phyloP scores from a whole-genome alignment of 2,329 filamentous ascomycete species.

The Hypoxylon sp. region DNA sequence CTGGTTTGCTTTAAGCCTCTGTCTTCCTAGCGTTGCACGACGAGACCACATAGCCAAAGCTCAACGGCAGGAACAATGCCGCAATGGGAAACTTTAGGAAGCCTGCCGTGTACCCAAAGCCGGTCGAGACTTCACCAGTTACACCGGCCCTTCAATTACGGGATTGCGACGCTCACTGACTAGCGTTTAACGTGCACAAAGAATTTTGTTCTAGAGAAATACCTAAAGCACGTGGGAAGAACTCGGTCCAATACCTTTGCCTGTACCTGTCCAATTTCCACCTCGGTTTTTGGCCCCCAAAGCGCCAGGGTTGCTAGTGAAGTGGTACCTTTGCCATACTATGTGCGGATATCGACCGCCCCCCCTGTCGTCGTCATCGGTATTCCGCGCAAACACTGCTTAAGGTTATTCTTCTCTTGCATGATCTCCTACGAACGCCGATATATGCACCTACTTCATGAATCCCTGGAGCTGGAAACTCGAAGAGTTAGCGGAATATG shows the following conservation, averaged over 20 bases:
- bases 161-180: background rate
- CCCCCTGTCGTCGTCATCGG: conserved; percentile 20
- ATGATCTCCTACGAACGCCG: background rate
- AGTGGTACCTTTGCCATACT: background rate
- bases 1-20: conserved; percentile 21
- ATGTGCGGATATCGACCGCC: conserved; percentile 6
- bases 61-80: conserved; percentile 8
- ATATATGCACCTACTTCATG: background rate
- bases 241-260: background rate
- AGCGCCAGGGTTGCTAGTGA: background rate
- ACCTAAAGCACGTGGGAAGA: background rate
- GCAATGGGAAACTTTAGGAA: conserved; percentile 1
- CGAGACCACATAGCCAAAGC: conserved; percentile 7
- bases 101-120: conserved; percentile 11
- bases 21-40: conserved; percentile 18
- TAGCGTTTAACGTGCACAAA: background rate
- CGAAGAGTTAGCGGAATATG: conserved; percentile 18
- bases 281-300: background rate
- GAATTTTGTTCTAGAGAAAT: background rate
- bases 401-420: conserved; percentile 1
- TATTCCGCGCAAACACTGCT: background rate
- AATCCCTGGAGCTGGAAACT: conserved; percentile 23
- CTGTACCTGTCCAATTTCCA: background rate
- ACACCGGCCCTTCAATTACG: conserved; percentile 1
- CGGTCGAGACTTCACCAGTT: conserved; percentile 8